Base-by-base conservation (phyloP, 1,284 basidiomycete species). In the Porodaedalea pini region DNA sequence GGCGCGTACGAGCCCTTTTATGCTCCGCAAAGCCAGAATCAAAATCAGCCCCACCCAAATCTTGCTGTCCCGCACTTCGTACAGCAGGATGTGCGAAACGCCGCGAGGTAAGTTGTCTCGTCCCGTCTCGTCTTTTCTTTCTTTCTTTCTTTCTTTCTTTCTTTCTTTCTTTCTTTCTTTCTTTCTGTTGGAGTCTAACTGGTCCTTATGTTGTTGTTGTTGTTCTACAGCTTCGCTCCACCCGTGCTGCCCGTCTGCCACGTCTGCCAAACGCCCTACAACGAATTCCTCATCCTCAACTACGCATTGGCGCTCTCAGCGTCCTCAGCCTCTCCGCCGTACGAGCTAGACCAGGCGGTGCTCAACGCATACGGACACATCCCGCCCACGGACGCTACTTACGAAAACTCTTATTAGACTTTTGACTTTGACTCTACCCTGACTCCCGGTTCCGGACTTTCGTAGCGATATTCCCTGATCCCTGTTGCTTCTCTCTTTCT, bases 231-330 rank as follows among this genome's bases (percentile, higher is more conserved):
- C 11, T 32, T 54, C 29, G 25, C 10, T 21, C 27, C 25, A 23
- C 41, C 44, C 3, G 29, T 32, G 29, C 31, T 34, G 5, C 52
- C 44, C 19, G 29, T 47, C 8, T 54, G 52, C 31, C 52, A 54
- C 29, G 43, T 45, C 31, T 54, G 52, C 52, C 27, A 36, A 6
- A 54, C 52, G 11, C 52, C 52, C 13, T 54, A 54, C 31, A 29
- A 54, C 34, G 32, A 50, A n/a, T 39, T 11, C 34, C 31, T 23
- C 19, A 21, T 50, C n/a, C 31, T 50, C 17, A 50, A 19, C 17
- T 50, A 50, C 29, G 32, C 36, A 7, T 10, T 23, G 4, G 48
- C 48, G 2, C 17, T 19, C 13, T 19, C 32, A n/a, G 15, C 48
- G 19, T 19, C 13, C 31, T 8, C 29, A 7, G 31, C 48, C 3